These are phyloP conservation scores for Austropuccinia psidii DNA, from an alignment of 1,284 basidiomycete genomes.

Conservation along the genomic window DNA sequence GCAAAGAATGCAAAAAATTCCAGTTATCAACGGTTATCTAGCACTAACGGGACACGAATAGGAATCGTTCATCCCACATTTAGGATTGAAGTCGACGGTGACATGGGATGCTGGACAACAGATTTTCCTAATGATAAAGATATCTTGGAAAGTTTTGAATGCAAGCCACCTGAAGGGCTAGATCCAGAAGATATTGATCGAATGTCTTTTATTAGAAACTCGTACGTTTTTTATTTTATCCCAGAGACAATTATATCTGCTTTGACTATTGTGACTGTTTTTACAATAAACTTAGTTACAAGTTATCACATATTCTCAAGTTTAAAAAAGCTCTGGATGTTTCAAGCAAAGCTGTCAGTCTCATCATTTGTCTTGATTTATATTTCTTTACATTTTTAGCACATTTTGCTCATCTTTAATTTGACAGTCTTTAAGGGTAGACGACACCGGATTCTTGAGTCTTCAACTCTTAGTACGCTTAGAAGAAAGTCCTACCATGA, in stretches of 20 bases:
- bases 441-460: conserved; percentile 26
- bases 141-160: conserved; percentile 18
- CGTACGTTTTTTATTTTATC: conserved; percentile 8
- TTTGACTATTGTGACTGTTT: not conserved
- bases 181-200: conserved; percentile 24
- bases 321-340: conserved; percentile 33
- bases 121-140: conserved; percentile 36
- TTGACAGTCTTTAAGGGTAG: conserved; percentile 33
- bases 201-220: conserved; percentile 22
- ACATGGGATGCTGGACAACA: conserved; percentile 2
- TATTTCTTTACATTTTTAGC: no score
- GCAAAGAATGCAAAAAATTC: no score
- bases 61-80: not conserved
- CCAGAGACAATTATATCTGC: not conserved
- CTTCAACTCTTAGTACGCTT: conserved; percentile 24
- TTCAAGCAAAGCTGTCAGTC: conserved; percentile 22
- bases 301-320: conserved; percentile 26
- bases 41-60: no score
- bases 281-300: conserved; percentile 2
- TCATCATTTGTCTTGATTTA: no score
- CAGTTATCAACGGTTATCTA: no score
- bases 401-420: not conserved
- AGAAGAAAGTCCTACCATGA: conserved; percentile 15
- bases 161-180: conserved; percentile 13
- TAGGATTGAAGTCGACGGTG: conserved; percentile 24